A percentile compares a stretch with the other conserved stretches of the same genome.
Evolutionary conservation across 2,329 filamentous ascomycete species (phyloP).

Genomic region (Annulohypoxylon truncatum): DNA sequence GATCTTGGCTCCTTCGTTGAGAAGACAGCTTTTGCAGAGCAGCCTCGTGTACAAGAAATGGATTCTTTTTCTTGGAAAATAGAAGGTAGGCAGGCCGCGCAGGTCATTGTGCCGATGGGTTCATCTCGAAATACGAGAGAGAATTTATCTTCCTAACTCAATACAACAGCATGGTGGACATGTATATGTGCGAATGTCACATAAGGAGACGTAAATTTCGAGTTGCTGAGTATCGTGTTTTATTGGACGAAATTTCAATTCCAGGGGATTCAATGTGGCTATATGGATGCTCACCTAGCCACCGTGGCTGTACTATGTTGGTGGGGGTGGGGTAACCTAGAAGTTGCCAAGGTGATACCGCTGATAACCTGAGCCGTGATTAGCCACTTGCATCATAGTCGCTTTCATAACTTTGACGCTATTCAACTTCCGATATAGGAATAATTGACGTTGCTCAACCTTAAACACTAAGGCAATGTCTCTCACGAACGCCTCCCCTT

Average conservation of each 20-base stretch:
- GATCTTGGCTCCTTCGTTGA: neutral
- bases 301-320: neutral
- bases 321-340: neutral
- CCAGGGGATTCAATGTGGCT: neutral
- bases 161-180: neutral
- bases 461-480: slow-evolving; percentile 71
- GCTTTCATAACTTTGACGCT: neutral
- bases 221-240: neutral
- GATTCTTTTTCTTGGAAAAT: too few species aligned
- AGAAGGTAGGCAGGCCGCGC: too few species aligned
- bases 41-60: too few species aligned
- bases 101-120: too few species aligned
- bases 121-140: neutral
- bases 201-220: neutral
- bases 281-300: neutral
- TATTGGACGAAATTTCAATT: neutral
- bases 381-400: slow-evolving; percentile 15
- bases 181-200: neutral
- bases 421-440: slow-evolving; percentile 25
- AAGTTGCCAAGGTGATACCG: neutral
- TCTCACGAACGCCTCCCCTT: slow-evolving; percentile 84
- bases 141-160: neutral
- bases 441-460: slow-evolving; percentile 2
- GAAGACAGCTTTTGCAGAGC: too few species aligned
- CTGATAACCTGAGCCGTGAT: slow-evolving; percentile 11